Percentiles rank a stretch among this genome's conserved stretches.
phyloP scores from a whole-genome alignment of 176 grass and related monocot species.

The Triticum turgidum region DNA sequence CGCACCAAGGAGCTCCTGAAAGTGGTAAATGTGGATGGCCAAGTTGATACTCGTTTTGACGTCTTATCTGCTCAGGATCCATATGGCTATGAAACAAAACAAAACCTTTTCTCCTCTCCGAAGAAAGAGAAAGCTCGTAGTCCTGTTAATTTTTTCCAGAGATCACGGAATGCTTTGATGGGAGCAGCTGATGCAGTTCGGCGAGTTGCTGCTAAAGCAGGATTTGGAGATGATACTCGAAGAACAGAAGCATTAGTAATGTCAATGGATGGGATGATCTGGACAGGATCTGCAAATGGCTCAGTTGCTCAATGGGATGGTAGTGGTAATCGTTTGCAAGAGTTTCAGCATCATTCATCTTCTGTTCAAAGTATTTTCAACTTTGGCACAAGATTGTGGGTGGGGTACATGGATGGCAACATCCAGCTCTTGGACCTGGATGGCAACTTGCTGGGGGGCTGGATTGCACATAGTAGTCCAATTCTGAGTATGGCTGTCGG shows the following conservation, averaged over 20 bases:
- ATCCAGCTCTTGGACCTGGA: conserved; percentile 67
- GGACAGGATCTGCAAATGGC: conserved; percentile 81
- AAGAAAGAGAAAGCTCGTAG: conserved; percentile 70
- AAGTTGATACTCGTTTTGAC: conserved; percentile 76
- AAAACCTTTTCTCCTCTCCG: conserved; percentile 33
- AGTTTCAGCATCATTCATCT: conserved; percentile 62
- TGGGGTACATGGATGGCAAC: conserved; percentile 72
- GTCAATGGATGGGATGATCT: conserved; percentile 70
- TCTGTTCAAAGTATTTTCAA: conserved; percentile 58
- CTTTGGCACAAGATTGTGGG: conserved; percentile 73
- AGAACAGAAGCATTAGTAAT: conserved; percentile 73
- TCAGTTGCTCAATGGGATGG: conserved; percentile 67
- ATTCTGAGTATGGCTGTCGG: conserved; percentile 65
- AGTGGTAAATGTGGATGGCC: conserved; percentile 72
- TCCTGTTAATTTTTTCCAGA: conserved; percentile 72
- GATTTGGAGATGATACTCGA: conserved; percentile 75
- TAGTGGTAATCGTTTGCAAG: conserved; percentile 63
- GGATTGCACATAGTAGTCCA: conserved; percentile 65
- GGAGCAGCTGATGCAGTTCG: conserved; percentile 83
- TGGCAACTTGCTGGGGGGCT: conserved; percentile 66
- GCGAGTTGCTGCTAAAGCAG: conserved; percentile 73
- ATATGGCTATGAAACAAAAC: conserved; percentile 41
- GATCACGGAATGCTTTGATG: conserved; percentile 78
- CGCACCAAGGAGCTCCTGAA: conserved; percentile 70
- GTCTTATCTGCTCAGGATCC: conserved; percentile 51